Percentiles rank a stretch among this genome's conserved stretches.
Evolutionary conservation across 208 protist species (phyloP).

Genomic region (Wallacemonas sp.): DNA sequence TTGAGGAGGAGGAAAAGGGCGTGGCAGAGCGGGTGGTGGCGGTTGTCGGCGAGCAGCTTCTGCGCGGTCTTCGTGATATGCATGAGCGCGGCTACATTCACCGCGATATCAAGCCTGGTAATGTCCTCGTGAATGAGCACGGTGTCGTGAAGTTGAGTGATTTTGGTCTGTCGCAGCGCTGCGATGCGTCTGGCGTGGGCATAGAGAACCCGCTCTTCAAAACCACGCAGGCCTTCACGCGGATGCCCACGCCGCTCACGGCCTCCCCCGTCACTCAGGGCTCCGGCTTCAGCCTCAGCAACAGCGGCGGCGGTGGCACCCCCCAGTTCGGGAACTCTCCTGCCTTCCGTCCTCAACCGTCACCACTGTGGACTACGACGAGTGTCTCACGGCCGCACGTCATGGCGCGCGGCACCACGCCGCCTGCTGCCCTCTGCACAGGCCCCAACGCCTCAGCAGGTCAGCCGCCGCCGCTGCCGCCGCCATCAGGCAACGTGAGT

Average conservation of each 20-base stretch:
- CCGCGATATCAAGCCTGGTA: slow-evolving; percentile 94
- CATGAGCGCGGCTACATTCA: slow-evolving; percentile 85
- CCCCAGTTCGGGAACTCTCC: slow-evolving; percentile 5
- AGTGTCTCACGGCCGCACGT: neutral
- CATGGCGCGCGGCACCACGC: neutral
- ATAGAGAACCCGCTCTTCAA: slow-evolving; percentile 26
- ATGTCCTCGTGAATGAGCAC: slow-evolving; percentile 94
- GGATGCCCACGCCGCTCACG: slow-evolving; percentile 32
- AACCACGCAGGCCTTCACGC: slow-evolving; percentile 23
- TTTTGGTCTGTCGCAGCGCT: slow-evolving; percentile 92
- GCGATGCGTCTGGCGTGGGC: slow-evolving; percentile 27
- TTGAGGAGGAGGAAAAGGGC: slow-evolving; percentile 38
- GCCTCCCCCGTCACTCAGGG: slow-evolving; percentile 21
- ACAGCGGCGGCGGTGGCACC: neutral
- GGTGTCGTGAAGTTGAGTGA: slow-evolving; percentile 96
- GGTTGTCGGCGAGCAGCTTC: slow-evolving; percentile 80
- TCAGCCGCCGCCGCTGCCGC: neutral
- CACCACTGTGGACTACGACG: slow-evolving; percentile 6
- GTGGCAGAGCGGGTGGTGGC: slow-evolving; percentile 84
- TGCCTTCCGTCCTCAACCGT: neutral
- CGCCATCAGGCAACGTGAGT: neutral
- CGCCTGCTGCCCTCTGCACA: neutral
- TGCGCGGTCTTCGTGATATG: slow-evolving; percentile 85
- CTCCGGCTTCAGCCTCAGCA: slow-evolving; percentile 1
- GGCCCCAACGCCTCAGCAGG: neutral